A percentile compares a stretch with the other conserved stretches of the same genome.
Conservation (phyloP, 371 early-diverging fungal species). For the Mucor mucedo region DNA sequence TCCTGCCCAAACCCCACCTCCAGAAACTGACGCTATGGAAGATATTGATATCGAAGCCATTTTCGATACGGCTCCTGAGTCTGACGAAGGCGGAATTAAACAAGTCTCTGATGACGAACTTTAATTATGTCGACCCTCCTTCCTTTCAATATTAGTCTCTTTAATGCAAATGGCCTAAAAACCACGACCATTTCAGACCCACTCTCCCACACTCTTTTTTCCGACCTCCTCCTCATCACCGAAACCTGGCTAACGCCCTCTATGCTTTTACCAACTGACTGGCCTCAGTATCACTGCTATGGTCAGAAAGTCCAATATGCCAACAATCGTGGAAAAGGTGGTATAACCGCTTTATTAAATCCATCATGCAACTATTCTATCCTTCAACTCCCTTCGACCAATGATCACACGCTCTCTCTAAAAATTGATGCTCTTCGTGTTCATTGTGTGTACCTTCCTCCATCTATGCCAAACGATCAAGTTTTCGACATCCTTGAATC, state of each 20-base stretch:
- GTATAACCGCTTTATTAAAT: conserved; percentile 12
- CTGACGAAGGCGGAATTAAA: too few relatives aligned
- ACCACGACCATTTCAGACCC: not conserved
- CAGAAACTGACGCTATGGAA: too few relatives aligned
- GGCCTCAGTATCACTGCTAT: conserved; percentile 18
- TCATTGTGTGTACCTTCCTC: conserved; percentile 24
- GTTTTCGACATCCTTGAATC: conserved; percentile 4
- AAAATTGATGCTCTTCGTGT: not conserved
- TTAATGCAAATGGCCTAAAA: conserved; percentile 3
- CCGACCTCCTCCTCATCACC: too few relatives aligned
- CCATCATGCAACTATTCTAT: conserved; percentile 1
- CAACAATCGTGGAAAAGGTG: conserved; percentile 1
- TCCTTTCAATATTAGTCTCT: not conserved
- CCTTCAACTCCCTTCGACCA: not conserved
- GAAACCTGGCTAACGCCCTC: conserved; percentile 6
- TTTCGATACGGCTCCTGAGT: too few relatives aligned
- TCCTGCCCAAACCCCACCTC: too few relatives aligned
- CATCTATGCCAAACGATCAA: conserved; percentile 1
- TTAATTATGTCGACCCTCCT: too few relatives aligned
- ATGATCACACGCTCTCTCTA: not conserved
- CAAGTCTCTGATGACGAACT: too few relatives aligned
- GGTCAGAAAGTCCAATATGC: too few relatives aligned
- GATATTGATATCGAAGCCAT: too few relatives aligned
- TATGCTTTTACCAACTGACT: conserved; percentile 3
- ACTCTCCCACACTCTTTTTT: not conserved